Evolutionary conservation across 257 asterid species (phyloP), one percentile per base, ranked within the genome.

Genomic region (Nicotiana otophora): DNA sequence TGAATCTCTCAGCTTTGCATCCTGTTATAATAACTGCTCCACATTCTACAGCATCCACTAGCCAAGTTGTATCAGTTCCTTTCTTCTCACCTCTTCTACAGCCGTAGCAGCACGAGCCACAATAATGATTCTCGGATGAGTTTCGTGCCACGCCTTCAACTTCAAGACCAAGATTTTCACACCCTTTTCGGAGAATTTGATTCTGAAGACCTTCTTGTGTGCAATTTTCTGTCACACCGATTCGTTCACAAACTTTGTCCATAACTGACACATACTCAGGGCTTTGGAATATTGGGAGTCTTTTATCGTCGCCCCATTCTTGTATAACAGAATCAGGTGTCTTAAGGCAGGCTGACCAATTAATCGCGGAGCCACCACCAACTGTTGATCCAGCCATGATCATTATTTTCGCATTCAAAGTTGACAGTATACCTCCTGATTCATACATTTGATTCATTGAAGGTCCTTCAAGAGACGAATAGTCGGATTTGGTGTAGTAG

Each of bases 351-450:
- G 97, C 99, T 0, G 99, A 92, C 98, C 98, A 95, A 78, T 95
- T 95, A 8, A 95, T 82, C 0, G 99, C 96, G 0, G 99, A 90
- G 82, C 99, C 99, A 5, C 99, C 98, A n/a, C 99, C 99, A 19
- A 95, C 98, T 3, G 97, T 92, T 14, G 98, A 94, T 15, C 98
- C 99, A 4, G 98, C 97, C 60, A 88, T 67, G 62, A 94, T 30
- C 90, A 87, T 88, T 42, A 89, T 46, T 69, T 92, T 94, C 57
- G 94, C 98, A 77, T 95, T 97, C 39, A 88, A 81, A 10, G 97
- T 87, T 4, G 98, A 4, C 1, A 94, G 81, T 30, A 95, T 36
- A 10, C 98, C 99, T 23, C 98, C 95, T 4, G 92, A 78, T 83
- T 91, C 97, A 26, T 92, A 92, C 19, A 95, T 84, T 77, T 90